Percentiles rank a stretch among this genome's conserved stretches.
These are phyloP conservation scores for Suhomyces prunicola DNA, from an alignment of 805 yeast genomes.

Conservation along the genomic window DNA sequence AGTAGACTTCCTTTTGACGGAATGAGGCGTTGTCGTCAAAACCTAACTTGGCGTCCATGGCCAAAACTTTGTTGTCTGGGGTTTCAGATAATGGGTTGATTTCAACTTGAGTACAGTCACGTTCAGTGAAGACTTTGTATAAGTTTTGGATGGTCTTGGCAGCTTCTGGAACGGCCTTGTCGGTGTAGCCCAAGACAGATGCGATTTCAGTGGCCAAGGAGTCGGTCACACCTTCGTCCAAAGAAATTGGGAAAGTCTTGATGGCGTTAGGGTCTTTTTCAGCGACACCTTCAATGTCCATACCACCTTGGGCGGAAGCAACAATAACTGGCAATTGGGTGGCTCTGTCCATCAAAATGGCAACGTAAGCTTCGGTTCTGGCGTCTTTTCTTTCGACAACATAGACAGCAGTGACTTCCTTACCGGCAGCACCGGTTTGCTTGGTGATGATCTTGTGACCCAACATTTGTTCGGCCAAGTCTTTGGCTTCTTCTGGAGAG, in stretches of 20 bases:
- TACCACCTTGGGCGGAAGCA: constrained; percentile 98
- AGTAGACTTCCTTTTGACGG: constrained; percentile 92
- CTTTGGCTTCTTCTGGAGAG: constrained; percentile 81
- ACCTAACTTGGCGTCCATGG: constrained; percentile 99
- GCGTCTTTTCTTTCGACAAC: constrained; percentile 93
- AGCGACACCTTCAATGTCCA: constrained; percentile 99
- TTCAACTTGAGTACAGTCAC: constrained; percentile 97
- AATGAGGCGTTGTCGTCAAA: constrained; percentile 95
- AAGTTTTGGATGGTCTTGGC: constrained; percentile 83
- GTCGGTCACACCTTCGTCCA: constrained; percentile 77
- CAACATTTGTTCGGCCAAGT: constrained; percentile 85
- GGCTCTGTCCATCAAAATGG: constrained; percentile 91
- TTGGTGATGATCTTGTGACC: constrained; percentile 92
- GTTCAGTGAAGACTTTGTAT: constrained; percentile 84
- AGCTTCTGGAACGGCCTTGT: constrained; percentile 76
- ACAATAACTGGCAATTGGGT: constrained; percentile 89
- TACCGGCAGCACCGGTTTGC: constrained; percentile 97
- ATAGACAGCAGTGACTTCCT: constrained; percentile 94
- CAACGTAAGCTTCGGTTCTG: constrained; percentile 90
- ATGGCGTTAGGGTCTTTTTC: constrained; percentile 86
- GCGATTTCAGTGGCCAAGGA: constrained; percentile 75
- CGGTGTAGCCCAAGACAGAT: constrained; percentile 73
- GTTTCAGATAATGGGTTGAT: constrained; percentile 97
- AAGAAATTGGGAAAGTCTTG: constrained; percentile 77
- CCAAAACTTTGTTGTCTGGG: constrained; percentile 81